A percentile compares a stretch with the other conserved stretches of the same genome.
phyloP scores from a whole-genome alignment of 768 basidiomycete genomes.

The Tylopilus vinaceipallidus region DNA sequence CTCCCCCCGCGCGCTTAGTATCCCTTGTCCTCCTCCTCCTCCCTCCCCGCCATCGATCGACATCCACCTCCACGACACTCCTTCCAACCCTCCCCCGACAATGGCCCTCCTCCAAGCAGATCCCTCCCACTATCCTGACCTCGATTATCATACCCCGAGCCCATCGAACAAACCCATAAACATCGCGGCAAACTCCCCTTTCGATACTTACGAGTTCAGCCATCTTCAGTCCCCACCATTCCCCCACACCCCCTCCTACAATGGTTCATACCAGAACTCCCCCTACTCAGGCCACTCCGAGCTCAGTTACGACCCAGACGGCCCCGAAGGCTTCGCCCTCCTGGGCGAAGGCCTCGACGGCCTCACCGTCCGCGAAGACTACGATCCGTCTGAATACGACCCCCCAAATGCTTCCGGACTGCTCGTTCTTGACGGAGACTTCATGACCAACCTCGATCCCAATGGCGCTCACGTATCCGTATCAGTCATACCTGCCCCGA shows the following conservation, averaged over 20 bases:
- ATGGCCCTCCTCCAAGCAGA: constrained; percentile 34
- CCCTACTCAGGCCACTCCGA: constrained; percentile 71
- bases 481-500: constrained; percentile 36
- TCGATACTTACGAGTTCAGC: constrained; percentile 41
- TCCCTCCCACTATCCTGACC: constrained; percentile 15
- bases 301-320: constrained; percentile 51
- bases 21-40: constrained; percentile 1
- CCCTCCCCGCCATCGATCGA: constrained; percentile 6
- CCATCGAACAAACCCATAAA: constrained; percentile 30
- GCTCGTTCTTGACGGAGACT: constrained; percentile 60
- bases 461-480: constrained; percentile 36
- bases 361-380: constrained; percentile 43
- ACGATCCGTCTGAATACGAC: constrained; percentile 78
- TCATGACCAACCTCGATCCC: constrained; percentile 34
- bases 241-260: constrained; percentile 55
- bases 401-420: constrained; percentile 46
- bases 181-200: constrained; percentile 24
- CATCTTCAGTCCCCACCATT: constrained; percentile 39
- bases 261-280: constrained; percentile 67
- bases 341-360: constrained; percentile 46
- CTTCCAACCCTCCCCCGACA: background rate
- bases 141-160: constrained; percentile 26
- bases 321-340: constrained; percentile 46
- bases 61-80: background rate
- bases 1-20: constrained; percentile 22